phyloP scores from a whole-genome alignment of 768 basidiomycete genomes.

The Trametopsis cervina region DNA sequence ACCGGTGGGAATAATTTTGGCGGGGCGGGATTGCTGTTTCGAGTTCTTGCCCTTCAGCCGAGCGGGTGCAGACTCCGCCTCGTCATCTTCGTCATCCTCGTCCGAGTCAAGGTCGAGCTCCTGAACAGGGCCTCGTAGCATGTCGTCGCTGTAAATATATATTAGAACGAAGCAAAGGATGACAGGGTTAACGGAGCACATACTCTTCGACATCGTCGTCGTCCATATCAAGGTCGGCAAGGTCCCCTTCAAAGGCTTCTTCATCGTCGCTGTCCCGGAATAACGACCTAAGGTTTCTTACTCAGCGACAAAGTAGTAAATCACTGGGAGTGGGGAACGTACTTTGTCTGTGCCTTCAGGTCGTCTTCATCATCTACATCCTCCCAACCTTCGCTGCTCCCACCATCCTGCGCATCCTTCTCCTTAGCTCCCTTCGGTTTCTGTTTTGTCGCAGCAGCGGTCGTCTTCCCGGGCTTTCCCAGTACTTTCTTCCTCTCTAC shows the following conservation, averaged over 20 bases:
- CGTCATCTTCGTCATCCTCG: slow-evolving; percentile 43
- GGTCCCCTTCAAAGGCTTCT: slow-evolving; percentile 34
- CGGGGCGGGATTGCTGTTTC: slow-evolving; percentile 42
- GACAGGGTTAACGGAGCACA: slow-evolving; percentile 12
- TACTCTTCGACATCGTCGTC: slow-evolving; percentile 38
- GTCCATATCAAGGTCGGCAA: slow-evolving; percentile 45
- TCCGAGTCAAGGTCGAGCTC: slow-evolving; percentile 63
- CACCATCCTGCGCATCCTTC: slow-evolving; percentile 24
- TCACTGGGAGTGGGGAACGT: slow-evolving; percentile 12
- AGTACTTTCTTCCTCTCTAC: background rate
- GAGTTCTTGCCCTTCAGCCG: slow-evolving; percentile 40
- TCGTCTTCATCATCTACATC: slow-evolving; percentile 46
- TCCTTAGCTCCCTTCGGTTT: slow-evolving; percentile 10
- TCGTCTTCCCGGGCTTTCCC: slow-evolving; percentile 3
- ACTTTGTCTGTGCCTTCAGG: slow-evolving; percentile 38
- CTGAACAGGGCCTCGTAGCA: slow-evolving; percentile 42
- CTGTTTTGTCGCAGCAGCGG: background rate
- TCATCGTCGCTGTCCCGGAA: slow-evolving; percentile 42
- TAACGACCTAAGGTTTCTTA: slow-evolving; percentile 29
- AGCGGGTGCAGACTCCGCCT: slow-evolving; percentile 25
- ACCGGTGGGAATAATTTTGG: slow-evolving; percentile 43
- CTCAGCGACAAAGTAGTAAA: slow-evolving; percentile 6
- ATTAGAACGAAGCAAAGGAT: background rate
- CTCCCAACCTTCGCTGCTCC: slow-evolving; percentile 50
- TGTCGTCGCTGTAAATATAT: slow-evolving; percentile 37